Evolutionary conservation across 345 rosid genomes (phyloP).

Genomic region (Gynandropsis gynandra): DNA sequence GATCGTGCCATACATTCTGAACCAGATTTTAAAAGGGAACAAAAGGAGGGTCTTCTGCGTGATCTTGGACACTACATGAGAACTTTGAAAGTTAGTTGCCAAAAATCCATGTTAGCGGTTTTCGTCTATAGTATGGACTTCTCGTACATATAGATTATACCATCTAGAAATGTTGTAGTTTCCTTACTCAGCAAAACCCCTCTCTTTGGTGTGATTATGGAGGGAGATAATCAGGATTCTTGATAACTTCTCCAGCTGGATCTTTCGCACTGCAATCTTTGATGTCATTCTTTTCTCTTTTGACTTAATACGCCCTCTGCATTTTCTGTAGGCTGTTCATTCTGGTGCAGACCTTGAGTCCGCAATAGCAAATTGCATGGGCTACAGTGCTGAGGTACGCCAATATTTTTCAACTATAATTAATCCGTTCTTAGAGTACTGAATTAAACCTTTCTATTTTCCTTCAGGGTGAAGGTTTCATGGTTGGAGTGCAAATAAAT

Average conservation of each 20-base stretch:
- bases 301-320: conserved; percentile 19
- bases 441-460: conserved; percentile 21
- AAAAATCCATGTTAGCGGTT: conserved; percentile 15
- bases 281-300: conserved; percentile 11
- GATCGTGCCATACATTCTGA: conserved; percentile 92
- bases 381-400: conserved; percentile 73
- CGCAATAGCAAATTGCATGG: conserved; percentile 90
- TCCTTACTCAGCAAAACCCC: too few relatives aligned
- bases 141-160: too few relatives aligned
- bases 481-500: conserved; percentile 97
- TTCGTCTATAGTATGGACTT: too few relatives aligned
- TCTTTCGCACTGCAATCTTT: conserved; percentile 11
- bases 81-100: conserved; percentile 75
- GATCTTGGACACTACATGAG: conserved; percentile 95
- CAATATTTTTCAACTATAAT: conserved; percentile 23
- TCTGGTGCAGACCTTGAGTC: conserved; percentile 99
- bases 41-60: conserved; percentile 75
- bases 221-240: too few relatives aligned
- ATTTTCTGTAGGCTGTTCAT: conserved; percentile 79
- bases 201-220: too few relatives aligned
- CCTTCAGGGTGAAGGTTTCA: conserved; percentile 92
- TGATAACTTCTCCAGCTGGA: too few relatives aligned
- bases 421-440: conserved; percentile 13
- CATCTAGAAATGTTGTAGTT: too few relatives aligned
- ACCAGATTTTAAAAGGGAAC: conserved; percentile 74